Conservation (phyloP, 2,329 filamentous ascomycete genomes). For the Aspergillus tanneri region DNA sequence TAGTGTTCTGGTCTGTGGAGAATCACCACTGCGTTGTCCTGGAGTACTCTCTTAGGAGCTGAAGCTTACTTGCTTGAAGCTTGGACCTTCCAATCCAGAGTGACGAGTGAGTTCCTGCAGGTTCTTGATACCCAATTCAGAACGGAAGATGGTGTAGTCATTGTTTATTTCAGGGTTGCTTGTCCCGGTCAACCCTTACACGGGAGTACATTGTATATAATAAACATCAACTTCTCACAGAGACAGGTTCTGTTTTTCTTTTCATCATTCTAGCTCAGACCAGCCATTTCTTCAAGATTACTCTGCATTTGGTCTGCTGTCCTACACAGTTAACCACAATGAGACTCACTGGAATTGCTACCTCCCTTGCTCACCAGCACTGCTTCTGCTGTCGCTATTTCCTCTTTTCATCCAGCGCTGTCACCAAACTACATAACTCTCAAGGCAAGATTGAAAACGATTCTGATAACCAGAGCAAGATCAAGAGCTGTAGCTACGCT, state of each 20-base stretch:
- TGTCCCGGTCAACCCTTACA: too few species aligned
- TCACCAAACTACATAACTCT: slow-evolving; percentile 16
- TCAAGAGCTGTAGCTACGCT: slow-evolving; percentile 10
- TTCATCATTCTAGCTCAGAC: slow-evolving; percentile 21
- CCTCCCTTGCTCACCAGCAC: slow-evolving; percentile 34
- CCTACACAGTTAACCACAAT: slow-evolving; percentile 30
- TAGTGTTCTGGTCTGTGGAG: background rate
- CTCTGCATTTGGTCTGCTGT: too few species aligned
- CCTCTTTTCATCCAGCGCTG: slow-evolving; percentile 15
- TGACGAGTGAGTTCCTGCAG: background rate
- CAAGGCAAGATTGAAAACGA: slow-evolving; percentile 20
- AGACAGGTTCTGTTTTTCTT: slow-evolving; percentile 3
- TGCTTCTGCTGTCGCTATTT: slow-evolving; percentile 32
- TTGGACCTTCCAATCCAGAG: background rate
- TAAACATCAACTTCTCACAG: too few species aligned
- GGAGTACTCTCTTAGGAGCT: background rate
- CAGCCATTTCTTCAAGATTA: slow-evolving; percentile 30
- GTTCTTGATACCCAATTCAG: background rate
- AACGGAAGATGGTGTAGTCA: too few species aligned
- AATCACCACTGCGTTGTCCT: too few species aligned
- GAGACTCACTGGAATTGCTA: slow-evolving; percentile 38
- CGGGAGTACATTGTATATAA: too few species aligned
- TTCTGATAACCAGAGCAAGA: slow-evolving; percentile 7
- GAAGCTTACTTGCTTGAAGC: slow-evolving; percentile 9
- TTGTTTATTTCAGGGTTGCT: too few species aligned